phyloP scores from a whole-genome alignment of 2,329 filamentous ascomycete species.

The Colletotrichum euphorbiae region DNA sequence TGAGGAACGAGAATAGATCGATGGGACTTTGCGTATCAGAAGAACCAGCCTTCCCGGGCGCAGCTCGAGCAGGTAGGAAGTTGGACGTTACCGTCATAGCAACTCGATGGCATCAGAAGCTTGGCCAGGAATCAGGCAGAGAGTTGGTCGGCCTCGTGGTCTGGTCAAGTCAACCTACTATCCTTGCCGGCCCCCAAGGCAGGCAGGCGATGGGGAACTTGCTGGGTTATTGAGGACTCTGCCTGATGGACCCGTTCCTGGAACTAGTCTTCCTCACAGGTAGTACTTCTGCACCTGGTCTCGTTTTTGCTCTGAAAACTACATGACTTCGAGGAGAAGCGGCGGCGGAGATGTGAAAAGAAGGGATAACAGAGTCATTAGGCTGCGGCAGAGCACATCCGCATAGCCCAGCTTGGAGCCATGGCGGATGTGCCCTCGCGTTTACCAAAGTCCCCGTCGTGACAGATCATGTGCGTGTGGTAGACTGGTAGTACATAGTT shows the following conservation, averaged over 20 bases:
- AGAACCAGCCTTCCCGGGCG: constrained; percentile 17
- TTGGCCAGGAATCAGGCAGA: constrained; percentile 29
- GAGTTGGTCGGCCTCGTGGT: constrained; percentile 21
- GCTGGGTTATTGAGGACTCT: constrained; percentile 13
- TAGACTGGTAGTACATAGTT: no score
- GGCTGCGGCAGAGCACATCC: background rate
- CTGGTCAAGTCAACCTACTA: background rate
- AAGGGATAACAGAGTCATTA: background rate
- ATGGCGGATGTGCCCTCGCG: background rate
- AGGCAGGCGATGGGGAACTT: constrained; percentile 28
- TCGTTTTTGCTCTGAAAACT: constrained; percentile 4
- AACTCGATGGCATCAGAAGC: constrained; percentile 1
- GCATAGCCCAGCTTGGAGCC: background rate
- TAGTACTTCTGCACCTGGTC: constrained; percentile 35
- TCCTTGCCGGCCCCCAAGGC: constrained; percentile 27
- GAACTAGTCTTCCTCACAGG: constrained; percentile 4
- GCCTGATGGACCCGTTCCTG: constrained; percentile 29
- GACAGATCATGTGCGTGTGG: constrained; percentile 35
- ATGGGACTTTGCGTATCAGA: constrained; percentile 32
- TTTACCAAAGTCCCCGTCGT: constrained; percentile 38
- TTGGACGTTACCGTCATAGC: constrained; percentile 10
- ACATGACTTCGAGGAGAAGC: background rate
- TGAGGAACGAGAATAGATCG: constrained; percentile 6
- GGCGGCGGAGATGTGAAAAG: constrained; percentile 5
- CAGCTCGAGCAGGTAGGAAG: constrained; percentile 6